These are phyloP conservation scores for Hyaloscypha variabilis DNA, from an alignment of 495 filamentous ascomycete species.

Conservation along the genomic window DNA sequence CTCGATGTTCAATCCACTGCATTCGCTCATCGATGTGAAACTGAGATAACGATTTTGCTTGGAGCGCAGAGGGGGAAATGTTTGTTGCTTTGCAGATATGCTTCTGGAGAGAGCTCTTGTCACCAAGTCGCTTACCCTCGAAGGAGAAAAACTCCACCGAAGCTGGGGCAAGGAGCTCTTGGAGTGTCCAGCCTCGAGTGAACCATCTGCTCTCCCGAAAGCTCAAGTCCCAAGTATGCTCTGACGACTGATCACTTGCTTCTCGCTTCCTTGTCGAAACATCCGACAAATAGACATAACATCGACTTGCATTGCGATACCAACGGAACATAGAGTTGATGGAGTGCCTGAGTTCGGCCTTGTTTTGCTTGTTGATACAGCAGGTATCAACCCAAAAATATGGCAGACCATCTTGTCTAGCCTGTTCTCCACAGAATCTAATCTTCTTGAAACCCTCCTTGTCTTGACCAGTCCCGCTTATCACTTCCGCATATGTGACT, in stretches of 20 bases:
- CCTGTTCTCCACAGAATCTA: slow-evolving; percentile 33
- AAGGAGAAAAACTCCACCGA: slow-evolving; percentile 3
- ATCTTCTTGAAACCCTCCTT: not conserved
- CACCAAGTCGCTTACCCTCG: slow-evolving; percentile 5
- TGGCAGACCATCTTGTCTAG: slow-evolving; percentile 24
- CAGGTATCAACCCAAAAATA: slow-evolving; percentile 12
- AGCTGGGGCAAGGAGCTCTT: slow-evolving; percentile 7
- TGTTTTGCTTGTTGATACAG: not conserved
- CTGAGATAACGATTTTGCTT: slow-evolving; percentile 10
- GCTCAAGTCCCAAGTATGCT: not conserved
- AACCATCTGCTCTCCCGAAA: too few species aligned
- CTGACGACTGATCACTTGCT: not conserved
- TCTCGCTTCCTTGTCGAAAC: not conserved
- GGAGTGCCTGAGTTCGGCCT: not conserved
- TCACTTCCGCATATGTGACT: not conserved
- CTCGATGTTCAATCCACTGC: slow-evolving; percentile 6
- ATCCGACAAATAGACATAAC: not conserved
- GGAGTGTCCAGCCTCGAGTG: too few species aligned
- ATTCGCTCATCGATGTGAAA: slow-evolving; percentile 9
- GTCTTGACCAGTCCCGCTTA: not conserved
- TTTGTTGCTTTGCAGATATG: slow-evolving; percentile 4
- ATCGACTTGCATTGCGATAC: too few species aligned
- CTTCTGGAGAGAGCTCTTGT: slow-evolving; percentile 9
- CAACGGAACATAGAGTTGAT: not conserved
- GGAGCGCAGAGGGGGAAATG: slow-evolving; percentile 3